phyloP scores from a whole-genome alignment of 768 basidiomycete species.

The Glaciozyma martinii region DNA sequence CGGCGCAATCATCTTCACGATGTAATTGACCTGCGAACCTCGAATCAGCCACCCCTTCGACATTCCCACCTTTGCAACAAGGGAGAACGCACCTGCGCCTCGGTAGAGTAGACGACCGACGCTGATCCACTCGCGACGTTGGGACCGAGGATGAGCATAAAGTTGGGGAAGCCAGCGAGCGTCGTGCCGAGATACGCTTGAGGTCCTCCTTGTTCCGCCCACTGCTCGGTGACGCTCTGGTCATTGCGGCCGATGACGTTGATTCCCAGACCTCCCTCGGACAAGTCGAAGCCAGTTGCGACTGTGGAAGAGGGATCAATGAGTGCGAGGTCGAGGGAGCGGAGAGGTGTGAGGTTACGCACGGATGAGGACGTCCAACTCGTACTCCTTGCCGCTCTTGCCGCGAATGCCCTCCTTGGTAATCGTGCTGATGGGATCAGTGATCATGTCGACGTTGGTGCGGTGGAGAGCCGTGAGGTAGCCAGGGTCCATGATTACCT shows the following conservation, averaged over 20 bases:
- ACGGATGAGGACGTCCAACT: conserved; percentile 14
- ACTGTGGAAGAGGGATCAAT: not conserved
- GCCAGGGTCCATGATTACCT: conserved; percentile 15
- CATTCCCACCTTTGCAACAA: too few species aligned
- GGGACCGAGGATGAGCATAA: conserved; percentile 14
- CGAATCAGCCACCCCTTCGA: too few species aligned
- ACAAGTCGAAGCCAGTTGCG: not conserved
- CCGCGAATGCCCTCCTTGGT: conserved; percentile 13
- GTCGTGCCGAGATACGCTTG: conserved; percentile 25
- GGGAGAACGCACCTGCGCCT: conserved; percentile 1
- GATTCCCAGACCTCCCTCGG: not conserved
- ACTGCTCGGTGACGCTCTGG: conserved; percentile 2
- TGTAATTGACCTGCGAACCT: conserved; percentile 3
- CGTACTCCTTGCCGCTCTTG: conserved; percentile 8
- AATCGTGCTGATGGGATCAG: conserved; percentile 13
- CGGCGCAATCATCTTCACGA: conserved; percentile 11
- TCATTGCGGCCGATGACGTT: not conserved
- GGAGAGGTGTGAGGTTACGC: conserved; percentile 11
- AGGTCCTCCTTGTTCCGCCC: conserved; percentile 16
- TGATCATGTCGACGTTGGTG: conserved; percentile 16
- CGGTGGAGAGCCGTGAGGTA: conserved; percentile 13
- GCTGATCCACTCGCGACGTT: conserved; percentile 18
- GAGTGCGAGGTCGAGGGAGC: not conserved
- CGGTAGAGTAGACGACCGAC: conserved; percentile 10
- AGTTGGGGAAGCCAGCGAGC: conserved; percentile 12